These are phyloP conservation scores for Dactylorhiza incarnata DNA, from an alignment of 106 monocot genomes.

Conservation along the genomic window DNA sequence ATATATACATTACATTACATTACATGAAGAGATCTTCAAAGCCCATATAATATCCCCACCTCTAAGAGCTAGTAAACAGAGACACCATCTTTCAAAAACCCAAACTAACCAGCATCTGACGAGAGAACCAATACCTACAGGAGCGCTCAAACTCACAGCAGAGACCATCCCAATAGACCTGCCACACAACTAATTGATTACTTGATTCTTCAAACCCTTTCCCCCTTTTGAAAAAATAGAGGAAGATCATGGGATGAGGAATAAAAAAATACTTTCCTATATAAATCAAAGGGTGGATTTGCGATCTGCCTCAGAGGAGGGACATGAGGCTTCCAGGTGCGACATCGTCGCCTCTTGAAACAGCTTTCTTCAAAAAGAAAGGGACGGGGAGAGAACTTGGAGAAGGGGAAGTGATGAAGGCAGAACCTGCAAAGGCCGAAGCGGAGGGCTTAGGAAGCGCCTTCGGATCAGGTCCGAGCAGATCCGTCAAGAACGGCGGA, in stretches of 20 bases:
- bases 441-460: slow-evolving; percentile 5
- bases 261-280: background rate
- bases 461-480: slow-evolving; percentile 17
- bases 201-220: background rate
- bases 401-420: slow-evolving; percentile 16
- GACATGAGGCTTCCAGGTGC: slow-evolving; percentile 8
- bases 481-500: slow-evolving; percentile 4
- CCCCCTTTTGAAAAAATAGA: slow-evolving; percentile 39
- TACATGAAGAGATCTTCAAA: background rate
- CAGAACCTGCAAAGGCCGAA: slow-evolving; percentile 23
- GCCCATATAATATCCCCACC: background rate
- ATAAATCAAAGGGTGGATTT: background rate
- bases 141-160: background rate
- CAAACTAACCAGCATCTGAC: background rate
- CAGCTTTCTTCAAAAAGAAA: slow-evolving; percentile 7
- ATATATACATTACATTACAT: background rate
- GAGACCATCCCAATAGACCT: background rate
- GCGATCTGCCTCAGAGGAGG: background rate
- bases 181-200: background rate
- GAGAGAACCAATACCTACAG: background rate
- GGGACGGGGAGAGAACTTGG: slow-evolving; percentile 40
- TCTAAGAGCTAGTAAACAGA: background rate
- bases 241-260: slow-evolving; percentile 15
- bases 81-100: background rate
- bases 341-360: background rate